Percentiles rank a stretch among this genome's conserved stretches.
Evolutionary conservation across 192 early-diverging fungal species (phyloP).

Genomic region (Neocallimastix lanati): DNA sequence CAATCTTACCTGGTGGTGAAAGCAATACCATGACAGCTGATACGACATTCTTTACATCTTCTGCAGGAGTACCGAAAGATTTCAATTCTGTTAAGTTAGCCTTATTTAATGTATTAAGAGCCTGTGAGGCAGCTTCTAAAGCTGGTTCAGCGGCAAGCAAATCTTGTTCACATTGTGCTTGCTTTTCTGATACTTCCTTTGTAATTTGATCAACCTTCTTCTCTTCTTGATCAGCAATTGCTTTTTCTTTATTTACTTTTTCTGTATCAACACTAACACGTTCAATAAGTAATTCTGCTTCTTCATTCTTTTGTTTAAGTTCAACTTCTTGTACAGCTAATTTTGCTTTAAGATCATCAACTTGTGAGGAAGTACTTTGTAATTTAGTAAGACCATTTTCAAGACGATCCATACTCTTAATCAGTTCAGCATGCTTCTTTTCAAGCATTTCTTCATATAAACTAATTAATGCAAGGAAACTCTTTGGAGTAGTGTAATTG

Average conservation of each 20-base stretch:
- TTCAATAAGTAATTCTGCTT: conserved; percentile 38
- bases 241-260: conserved; percentile 45
- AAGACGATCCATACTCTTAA: conserved; percentile 43
- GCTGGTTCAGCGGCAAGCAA: conserved; percentile 42
- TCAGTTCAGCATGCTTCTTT: conserved; percentile 28
- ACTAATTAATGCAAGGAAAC: conserved; percentile 35
- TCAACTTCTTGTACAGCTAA: conserved; percentile 45
- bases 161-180: conserved; percentile 32
- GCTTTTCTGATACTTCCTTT: conserved; percentile 37
- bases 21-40: conserved; percentile 45
- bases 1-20: conserved; percentile 39
- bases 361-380: conserved; percentile 38
- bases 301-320: conserved; percentile 44
- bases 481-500: conserved; percentile 50
- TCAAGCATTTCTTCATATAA: conserved; percentile 50
- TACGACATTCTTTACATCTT: conserved; percentile 33
- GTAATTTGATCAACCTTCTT: conserved; percentile 38
- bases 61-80: conserved; percentile 44
- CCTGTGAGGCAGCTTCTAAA: conserved; percentile 28
- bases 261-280: conserved; percentile 41
- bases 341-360: conserved; percentile 45
- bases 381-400: conserved; percentile 47
- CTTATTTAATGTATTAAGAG: conserved; percentile 46
- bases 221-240: conserved; percentile 45
- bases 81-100: conserved; percentile 49